A percentile compares a stretch with the other conserved stretches of the same genome.
phyloP scores from a whole-genome alignment of 1,284 basidiomycete species.

The Coriolopsis trogii region DNA sequence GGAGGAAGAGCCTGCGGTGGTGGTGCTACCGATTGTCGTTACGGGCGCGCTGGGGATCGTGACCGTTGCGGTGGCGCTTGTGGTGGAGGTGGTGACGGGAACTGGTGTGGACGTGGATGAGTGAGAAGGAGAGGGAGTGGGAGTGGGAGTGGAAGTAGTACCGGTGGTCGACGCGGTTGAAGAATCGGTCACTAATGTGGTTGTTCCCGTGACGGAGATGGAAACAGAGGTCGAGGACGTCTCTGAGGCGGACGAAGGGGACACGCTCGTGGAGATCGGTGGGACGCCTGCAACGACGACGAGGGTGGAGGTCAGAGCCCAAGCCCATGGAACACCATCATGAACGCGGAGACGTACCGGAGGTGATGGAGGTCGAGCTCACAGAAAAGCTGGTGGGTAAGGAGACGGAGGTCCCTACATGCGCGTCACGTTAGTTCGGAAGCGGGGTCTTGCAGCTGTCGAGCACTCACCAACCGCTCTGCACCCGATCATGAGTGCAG shows the following conservation, averaged over 20 bases:
- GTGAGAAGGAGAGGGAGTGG: neutral
- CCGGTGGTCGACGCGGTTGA: neutral
- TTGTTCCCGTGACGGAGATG: constrained; percentile 8
- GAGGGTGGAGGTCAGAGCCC: neutral
- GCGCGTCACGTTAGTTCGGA: neutral
- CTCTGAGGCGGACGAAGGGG: constrained; percentile 2
- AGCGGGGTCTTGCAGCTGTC: neutral
- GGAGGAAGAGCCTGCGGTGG: too few species aligned
- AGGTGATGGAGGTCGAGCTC: constrained; percentile 16
- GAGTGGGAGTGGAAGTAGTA: neutral
- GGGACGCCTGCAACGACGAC: neutral
- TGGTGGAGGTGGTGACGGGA: neutral
- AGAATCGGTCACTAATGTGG: neutral
- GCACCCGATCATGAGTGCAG: constrained; percentile 16
- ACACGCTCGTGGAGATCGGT: constrained; percentile 1
- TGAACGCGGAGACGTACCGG: constrained; percentile 12
- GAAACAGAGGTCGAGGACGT: constrained; percentile 5
- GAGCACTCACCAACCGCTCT: constrained; percentile 12
- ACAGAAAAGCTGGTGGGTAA: neutral
- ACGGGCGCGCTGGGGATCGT: neutral
- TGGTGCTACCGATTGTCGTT: neutral
- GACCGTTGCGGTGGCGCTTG: neutral
- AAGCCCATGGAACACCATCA: neutral
- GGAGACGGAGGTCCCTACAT: constrained; percentile 8
- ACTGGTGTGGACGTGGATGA: neutral